These are phyloP conservation scores for Alternaria sp. DNA, from an alignment of 2,329 filamentous ascomycete species.

Conservation along the genomic window DNA sequence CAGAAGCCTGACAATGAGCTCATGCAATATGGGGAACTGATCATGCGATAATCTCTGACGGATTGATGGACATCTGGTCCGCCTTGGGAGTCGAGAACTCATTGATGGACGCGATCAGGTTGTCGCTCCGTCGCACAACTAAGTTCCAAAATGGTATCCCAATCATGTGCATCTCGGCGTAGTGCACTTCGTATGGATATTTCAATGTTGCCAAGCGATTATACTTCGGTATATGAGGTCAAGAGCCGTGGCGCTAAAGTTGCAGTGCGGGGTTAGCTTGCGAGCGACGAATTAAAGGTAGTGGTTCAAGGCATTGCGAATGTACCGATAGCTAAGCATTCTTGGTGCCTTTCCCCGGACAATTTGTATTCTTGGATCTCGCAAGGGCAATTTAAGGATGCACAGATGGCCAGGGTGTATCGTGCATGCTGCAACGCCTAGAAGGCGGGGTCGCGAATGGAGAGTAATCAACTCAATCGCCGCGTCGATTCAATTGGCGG, in stretches of 20 bases:
- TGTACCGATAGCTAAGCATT: slow-evolving; percentile 17
- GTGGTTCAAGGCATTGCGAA: slow-evolving; percentile 2
- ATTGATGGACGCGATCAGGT: slow-evolving; percentile 5
- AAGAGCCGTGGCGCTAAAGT: slow-evolving; percentile 10
- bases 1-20: slow-evolving; percentile 11
- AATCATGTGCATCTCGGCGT: slow-evolving; percentile 12
- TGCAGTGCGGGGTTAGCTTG: slow-evolving; percentile 23
- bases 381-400: slow-evolving; percentile 7
- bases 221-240: slow-evolving; percentile 25
- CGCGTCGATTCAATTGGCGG: neutral
- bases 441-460: slow-evolving; percentile 19
- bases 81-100: slow-evolving; percentile 12
- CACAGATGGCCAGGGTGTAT: neutral
- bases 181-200: neutral
- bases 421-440: slow-evolving; percentile 21
- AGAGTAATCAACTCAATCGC: neutral
- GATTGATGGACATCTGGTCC: slow-evolving; percentile 22
- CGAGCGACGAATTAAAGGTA: slow-evolving; percentile 16
- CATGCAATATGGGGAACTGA: slow-evolving; percentile 12
- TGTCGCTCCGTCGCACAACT: slow-evolving; percentile 11
- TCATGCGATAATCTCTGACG: slow-evolving; percentile 25
- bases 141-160: slow-evolving; percentile 5
- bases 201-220: slow-evolving; percentile 23
- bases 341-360: slow-evolving; percentile 16
- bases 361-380: slow-evolving; percentile 24